Evolutionary conservation across 2,329 filamentous ascomycete genomes (phyloP).

Genomic region (Chaetothyriales sp.): DNA sequence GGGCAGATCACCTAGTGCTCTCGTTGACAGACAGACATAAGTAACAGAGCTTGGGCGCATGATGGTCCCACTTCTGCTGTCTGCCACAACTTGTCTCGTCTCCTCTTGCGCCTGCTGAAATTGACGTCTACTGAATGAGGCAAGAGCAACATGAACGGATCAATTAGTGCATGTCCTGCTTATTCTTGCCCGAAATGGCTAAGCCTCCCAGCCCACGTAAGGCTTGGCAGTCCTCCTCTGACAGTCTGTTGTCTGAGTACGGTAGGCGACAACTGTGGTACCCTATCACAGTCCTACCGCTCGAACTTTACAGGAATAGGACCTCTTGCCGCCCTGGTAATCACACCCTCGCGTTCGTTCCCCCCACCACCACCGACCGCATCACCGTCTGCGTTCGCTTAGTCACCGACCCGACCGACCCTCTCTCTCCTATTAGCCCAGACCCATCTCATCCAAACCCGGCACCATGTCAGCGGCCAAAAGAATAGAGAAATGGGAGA

Average conservation of each 20-base stretch:
- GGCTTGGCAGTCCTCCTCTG: not conserved
- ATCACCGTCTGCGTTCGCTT: not conserved
- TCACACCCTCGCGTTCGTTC: not conserved
- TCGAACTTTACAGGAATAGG: not conserved
- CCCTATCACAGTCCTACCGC: not conserved
- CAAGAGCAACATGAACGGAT: not conserved
- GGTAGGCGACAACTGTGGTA: not conserved
- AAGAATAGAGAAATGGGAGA: slow-evolving; percentile 54
- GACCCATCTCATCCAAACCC: not conserved
- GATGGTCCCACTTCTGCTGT: no score
- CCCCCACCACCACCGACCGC: not conserved
- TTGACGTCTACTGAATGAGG: not conserved
- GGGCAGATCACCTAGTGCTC: no score
- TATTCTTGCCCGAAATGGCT: not conserved
- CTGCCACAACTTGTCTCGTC: no score
- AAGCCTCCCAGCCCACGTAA: not conserved
- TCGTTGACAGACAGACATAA: no score
- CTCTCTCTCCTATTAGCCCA: not conserved
- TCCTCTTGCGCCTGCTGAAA: no score
- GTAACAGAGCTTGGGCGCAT: no score
- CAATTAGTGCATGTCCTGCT: not conserved
- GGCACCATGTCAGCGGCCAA: slow-evolving; percentile 5
- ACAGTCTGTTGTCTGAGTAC: not conserved
- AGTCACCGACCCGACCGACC: no score
- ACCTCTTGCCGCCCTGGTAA: not conserved